phyloP scores from a whole-genome alignment of 352 stramenopile species.

The Thalassiosira ordinaria region DNA sequence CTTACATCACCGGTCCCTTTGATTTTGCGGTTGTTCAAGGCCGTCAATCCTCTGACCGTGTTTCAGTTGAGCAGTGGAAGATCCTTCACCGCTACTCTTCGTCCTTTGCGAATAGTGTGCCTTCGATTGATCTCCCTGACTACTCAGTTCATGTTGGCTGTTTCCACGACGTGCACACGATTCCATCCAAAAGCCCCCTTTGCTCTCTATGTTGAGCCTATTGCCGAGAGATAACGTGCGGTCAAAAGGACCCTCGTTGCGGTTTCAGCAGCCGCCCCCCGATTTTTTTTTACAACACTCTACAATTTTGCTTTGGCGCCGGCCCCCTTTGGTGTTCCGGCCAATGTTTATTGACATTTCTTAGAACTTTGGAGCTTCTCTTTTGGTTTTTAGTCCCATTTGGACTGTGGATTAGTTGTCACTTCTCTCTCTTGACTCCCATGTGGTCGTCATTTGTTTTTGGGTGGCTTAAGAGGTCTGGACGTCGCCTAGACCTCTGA shows the following conservation, averaged over 20 bases:
- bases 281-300: neutral
- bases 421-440: neutral
- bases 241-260: neutral
- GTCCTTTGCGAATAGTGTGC: neutral
- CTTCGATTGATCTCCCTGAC: neutral
- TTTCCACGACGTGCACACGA: neutral
- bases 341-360: neutral
- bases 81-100: neutral
- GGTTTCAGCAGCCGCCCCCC: neutral
- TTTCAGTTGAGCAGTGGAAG: neutral
- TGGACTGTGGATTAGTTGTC: neutral
- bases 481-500: too few relatives aligned
- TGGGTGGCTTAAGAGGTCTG: neutral
- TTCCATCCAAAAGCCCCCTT: too few relatives aligned
- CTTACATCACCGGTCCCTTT: constrained; percentile 15
- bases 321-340: neutral
- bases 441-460: neutral
- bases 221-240: too few relatives aligned
- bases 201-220: too few relatives aligned
- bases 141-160: neutral
- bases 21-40: neutral
- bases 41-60: neutral
- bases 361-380: neutral
- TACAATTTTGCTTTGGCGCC: neutral
- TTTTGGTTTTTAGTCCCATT: neutral